Percentiles rank a stretch among this genome's conserved stretches.
Conservation (phyloP, 306 rosid genomes). For the Benincasa hispida region DNA sequence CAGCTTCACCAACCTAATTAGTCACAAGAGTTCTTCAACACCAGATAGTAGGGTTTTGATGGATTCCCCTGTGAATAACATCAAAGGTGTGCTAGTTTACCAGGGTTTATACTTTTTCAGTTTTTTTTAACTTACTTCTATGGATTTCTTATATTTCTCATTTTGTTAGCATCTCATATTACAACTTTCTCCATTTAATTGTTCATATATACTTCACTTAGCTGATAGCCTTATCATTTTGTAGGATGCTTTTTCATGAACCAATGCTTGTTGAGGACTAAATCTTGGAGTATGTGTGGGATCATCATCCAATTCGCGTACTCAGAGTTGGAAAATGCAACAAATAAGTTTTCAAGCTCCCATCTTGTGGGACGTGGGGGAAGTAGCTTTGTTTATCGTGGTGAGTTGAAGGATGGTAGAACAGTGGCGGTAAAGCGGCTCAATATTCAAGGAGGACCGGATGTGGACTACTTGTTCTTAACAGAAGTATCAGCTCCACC, state of each 20-base stretch:
- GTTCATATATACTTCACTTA: background rate
- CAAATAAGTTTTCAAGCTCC: conserved; percentile 60
- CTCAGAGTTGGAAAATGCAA: conserved; percentile 67
- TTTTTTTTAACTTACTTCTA: background rate
- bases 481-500: conserved; percentile 52
- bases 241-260: conserved; percentile 64
- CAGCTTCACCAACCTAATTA: conserved; percentile 52
- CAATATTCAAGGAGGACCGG: conserved; percentile 55
- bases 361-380: conserved; percentile 83
- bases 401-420: conserved; percentile 50
- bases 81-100: conserved; percentile 26
- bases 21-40: conserved; percentile 35
- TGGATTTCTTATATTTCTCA: background rate
- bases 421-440: conserved; percentile 72
- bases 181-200: background rate
- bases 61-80: conserved; percentile 33
- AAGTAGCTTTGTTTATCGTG: conserved; percentile 85
- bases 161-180: background rate
- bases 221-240: background rate
- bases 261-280: conserved; percentile 45
- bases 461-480: conserved; percentile 48
- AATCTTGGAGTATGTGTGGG: conserved; percentile 43
- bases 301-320: conserved; percentile 62
- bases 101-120: background rate
- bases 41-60: conserved; percentile 31